Conservation (phyloP, 78 protist species). For the Dictyostelium capitatum region DNA sequence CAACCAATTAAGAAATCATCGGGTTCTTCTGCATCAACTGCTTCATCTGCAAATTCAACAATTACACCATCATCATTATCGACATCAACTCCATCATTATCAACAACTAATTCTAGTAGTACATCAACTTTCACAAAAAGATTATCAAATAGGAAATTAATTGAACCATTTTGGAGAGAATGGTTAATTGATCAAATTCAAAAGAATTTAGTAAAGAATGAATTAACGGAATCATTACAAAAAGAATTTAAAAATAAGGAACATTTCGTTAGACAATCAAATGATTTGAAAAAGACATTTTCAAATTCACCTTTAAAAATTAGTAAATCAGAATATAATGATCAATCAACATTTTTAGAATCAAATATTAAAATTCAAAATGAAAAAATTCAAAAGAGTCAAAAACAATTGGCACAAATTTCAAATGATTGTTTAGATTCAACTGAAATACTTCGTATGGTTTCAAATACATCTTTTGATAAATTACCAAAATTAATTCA, state of each 20-base stretch:
- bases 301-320: background rate
- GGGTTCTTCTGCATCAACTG: background rate
- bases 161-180: conserved; percentile 68
- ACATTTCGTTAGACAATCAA: conserved; percentile 35
- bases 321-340: conserved; percentile 35
- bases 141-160: background rate
- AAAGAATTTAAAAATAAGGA: conserved; percentile 26
- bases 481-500: conserved; percentile 71
- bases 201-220: conserved; percentile 60
- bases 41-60: background rate
- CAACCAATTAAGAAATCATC: conserved; percentile 12
- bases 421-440: conserved; percentile 53
- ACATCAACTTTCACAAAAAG: background rate
- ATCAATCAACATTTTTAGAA: conserved; percentile 46
- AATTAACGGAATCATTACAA: conserved; percentile 39
- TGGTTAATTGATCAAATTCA: conserved; percentile 66
- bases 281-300: conserved; percentile 39
- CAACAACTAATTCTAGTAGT: too few species aligned
- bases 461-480: conserved; percentile 60
- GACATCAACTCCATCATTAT: background rate
- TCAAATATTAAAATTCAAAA: conserved; percentile 46
- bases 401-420: conserved; percentile 34
- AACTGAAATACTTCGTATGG: conserved; percentile 59
- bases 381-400: conserved; percentile 39
- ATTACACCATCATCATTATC: background rate